Base-by-base conservation (phyloP, 176 grass and related monocot species). In the Musa beccarii region DNA sequence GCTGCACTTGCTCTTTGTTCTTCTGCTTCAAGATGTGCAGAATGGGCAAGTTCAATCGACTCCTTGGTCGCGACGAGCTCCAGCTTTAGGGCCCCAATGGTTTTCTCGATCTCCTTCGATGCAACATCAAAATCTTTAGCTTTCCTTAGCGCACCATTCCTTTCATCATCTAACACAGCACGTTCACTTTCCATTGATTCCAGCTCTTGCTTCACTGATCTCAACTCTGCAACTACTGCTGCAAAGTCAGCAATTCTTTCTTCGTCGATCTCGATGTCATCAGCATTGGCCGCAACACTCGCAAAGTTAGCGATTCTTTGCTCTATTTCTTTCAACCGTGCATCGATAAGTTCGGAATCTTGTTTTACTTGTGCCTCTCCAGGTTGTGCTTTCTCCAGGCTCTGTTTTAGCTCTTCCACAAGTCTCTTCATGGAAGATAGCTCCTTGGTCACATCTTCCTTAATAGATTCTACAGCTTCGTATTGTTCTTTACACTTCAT, bases 321-420 rank as follows among this genome's bases (percentile, higher is more conserved):
- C 59, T 87, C 77, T 12, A 92, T 89, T 73, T 92, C 89, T 74
- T 85, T 86, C 19, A 67, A 51, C 24, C 80, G 76, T 73, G 87
- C 75, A 73, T 84, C 65, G 19, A 52, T 81, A 0, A 92, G 79
- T 75, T 88, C 84, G 7, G 79, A 81, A 24, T 96, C 89, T 71
- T 92, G 80, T 66, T 92, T 84, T 11, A 85, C 83, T 79, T 92
- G 92, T 57, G 83, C 59, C 59, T 79, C 81, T 49, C 86, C 84
- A 14, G 51, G 85, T 51, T 86, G 54, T 6, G 78, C 73, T 71
- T 86, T 96, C 43, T 96, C 89, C 26, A 92, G 54, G 52, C 77
- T 87, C 72, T 80, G 51, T 76, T 86, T 96, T 8, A 96, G 74
- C 13, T 88, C 85, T 71, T 96, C 92, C 77, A 96, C 74, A 19